Evolutionary conservation across 2,329 filamentous ascomycete species (phyloP).

Genomic region (Calonectria naviculata): DNA sequence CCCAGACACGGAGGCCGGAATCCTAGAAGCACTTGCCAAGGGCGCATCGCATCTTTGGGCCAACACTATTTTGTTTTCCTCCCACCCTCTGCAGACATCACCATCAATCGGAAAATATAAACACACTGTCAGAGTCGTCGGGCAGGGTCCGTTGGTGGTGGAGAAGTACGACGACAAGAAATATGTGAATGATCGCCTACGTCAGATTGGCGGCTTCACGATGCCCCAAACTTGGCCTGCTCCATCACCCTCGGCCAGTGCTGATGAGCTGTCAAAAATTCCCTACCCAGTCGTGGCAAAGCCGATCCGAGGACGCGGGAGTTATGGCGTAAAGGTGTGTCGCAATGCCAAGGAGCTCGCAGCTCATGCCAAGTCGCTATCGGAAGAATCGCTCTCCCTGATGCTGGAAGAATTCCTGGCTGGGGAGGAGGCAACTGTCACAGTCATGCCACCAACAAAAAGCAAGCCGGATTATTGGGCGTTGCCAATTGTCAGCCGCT

Average conservation of each 20-base stretch:
- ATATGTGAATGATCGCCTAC: slow-evolving; percentile 56
- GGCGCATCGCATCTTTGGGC: slow-evolving; percentile 61
- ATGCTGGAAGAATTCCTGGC: slow-evolving; percentile 60
- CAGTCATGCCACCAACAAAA: slow-evolving; percentile 59
- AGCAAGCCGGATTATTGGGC: slow-evolving; percentile 50
- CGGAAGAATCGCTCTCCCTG: slow-evolving; percentile 14
- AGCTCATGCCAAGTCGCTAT: slow-evolving; percentile 16
- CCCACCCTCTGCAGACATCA: slow-evolving; percentile 59
- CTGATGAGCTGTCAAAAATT: neutral
- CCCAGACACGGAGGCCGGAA: slow-evolving; percentile 33
- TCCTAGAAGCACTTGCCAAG: slow-evolving; percentile 45
- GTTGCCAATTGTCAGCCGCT: slow-evolving; percentile 45
- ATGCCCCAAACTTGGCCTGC: slow-evolving; percentile 50
- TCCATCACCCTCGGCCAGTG: slow-evolving; percentile 27
- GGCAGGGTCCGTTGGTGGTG: slow-evolving; percentile 58
- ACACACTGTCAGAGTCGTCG: slow-evolving; percentile 51
- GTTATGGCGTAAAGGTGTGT: slow-evolving; percentile 32
- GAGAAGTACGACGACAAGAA: slow-evolving; percentile 63
- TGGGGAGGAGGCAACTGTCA: slow-evolving; percentile 62
- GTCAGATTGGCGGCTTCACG: slow-evolving; percentile 48
- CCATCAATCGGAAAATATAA: slow-evolving; percentile 42
- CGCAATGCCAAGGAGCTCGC: slow-evolving; percentile 18
- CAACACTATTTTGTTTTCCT: slow-evolving; percentile 61
- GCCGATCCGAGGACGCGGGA: slow-evolving; percentile 30
- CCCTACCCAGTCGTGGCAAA: slow-evolving; percentile 27